These are phyloP conservation scores for Ligustrum vulgare DNA, from an alignment of 257 asterid species.

Conservation along the genomic window DNA sequence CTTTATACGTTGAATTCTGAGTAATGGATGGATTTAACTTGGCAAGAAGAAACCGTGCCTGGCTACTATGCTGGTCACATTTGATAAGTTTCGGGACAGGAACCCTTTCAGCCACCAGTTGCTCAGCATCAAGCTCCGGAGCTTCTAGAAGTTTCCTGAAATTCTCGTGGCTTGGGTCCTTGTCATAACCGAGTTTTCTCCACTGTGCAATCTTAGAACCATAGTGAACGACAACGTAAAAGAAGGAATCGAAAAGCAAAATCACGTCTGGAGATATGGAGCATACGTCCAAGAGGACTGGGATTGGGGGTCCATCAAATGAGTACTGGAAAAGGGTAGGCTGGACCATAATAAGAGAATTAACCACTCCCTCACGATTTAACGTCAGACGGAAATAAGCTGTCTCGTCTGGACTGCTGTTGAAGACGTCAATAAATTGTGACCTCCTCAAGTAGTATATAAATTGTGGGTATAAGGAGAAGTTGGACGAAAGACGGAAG, in stretches of 20 bases:
- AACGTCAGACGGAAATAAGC: conserved; percentile 76
- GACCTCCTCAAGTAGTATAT: conserved; percentile 89
- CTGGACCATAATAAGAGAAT: conserved; percentile 86
- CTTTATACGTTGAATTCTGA: conserved; percentile 14
- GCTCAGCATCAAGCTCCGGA: conserved; percentile 78
- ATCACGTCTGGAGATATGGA: conserved; percentile 83
- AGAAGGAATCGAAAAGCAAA: conserved; percentile 84
- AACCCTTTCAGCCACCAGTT: conserved; percentile 66
- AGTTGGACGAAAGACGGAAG: conserved; percentile 74
- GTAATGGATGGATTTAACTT: conserved; percentile 79
- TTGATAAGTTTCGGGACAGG: conserved; percentile 84
- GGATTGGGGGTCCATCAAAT: conserved; percentile 88
- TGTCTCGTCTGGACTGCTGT: conserved; percentile 87
- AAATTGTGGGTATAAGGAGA: conserved; percentile 88
- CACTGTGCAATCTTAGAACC: conserved; percentile 90
- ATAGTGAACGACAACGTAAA: conserved; percentile 75
- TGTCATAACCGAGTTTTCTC: conserved; percentile 79
- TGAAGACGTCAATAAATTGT: conserved; percentile 81
- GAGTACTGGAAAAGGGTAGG: conserved; percentile 92
- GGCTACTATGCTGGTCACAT: conserved; percentile 96
- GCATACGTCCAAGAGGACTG: conserved; percentile 77
- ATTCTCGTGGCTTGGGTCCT: conserved; percentile 74
- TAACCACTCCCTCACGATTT: conserved; percentile 88
- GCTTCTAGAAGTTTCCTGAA: conserved; percentile 80
- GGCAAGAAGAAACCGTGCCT: conserved; percentile 91